Evolutionary conservation across 441 rosid species (phyloP), one percentile per base, ranked within the genome.

Genomic region (Breynia disticha): DNA sequence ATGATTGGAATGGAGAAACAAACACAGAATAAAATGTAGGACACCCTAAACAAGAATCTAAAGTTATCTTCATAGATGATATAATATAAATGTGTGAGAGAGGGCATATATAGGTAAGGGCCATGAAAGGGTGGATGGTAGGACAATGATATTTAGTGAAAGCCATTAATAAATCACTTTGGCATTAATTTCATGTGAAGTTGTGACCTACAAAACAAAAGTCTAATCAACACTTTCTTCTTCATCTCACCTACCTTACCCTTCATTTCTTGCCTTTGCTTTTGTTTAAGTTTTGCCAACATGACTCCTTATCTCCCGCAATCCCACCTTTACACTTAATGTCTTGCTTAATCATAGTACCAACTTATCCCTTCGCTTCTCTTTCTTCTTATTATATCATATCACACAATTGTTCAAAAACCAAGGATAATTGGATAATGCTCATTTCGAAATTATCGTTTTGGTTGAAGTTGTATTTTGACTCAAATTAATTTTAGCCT

Each of bases 181-280:
- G 24, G 48, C 59, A n/a, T n/a, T n/a, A n/a, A n/a, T 63, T 61
- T 49, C 68, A 70, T 52, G 76, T 65, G 80, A 56, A 37, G 35
- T 48, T 67, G 68, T 63, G 74, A 54, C 67, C 76, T 52, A 17
- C 16, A 48, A 28, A 28, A 5, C 5, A 28, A 67, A 67, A 58
- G 72, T 68, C 76, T 61, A 61, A 50, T 69, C 70, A 63, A 46
- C 1, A 46, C 17, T 2, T 13, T 11, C 41, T 11, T 37, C 5
- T 1, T 11, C 10, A 6, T 24, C 52, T 19, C 55, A 35, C 49
- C 46, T 16, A 0, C 22, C 35, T 4, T 9, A 28, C 35, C 35
- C 35, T 39, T 48, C 57, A 45, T 55, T 39, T 46, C 20, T 10
- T 57, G 19, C 50, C n/a, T 16, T 63, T 63, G 67, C 57, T 67